Conservation (phyloP, 2,329 filamentous ascomycete genomes). For the Aspergillus alliaceus region DNA sequence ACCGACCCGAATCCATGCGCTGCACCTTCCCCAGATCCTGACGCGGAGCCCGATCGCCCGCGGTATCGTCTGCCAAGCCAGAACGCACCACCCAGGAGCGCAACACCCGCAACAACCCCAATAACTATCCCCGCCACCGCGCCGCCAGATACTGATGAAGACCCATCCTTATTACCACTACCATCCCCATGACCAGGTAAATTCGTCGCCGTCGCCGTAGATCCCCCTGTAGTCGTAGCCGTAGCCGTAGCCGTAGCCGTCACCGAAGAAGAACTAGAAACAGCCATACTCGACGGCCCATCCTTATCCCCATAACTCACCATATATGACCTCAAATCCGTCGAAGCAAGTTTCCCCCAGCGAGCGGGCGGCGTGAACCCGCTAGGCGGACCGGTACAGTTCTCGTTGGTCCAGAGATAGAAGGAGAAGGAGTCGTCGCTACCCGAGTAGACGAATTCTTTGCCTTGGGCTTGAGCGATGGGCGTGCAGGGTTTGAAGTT, state of each 20-base stretch:
- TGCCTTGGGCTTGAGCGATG: slow-evolving; percentile 10
- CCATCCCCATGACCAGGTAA: too few relatives aligned
- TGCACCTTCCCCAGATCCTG: not conserved
- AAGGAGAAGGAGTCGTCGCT: slow-evolving; percentile 3
- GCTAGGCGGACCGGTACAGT: slow-evolving; percentile 6
- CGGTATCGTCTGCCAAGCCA: slow-evolving; percentile 9
- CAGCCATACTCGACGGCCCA: not conserved
- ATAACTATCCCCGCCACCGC: slow-evolving; percentile 13
- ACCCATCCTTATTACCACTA: too few relatives aligned
- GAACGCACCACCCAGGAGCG: slow-evolving; percentile 5
- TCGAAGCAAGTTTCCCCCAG: slow-evolving; percentile 7
- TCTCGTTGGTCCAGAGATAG: slow-evolving; percentile 7
- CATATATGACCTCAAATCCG: slow-evolving; percentile 8
- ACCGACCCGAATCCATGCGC: not conserved
- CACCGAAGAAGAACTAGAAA: not conserved
- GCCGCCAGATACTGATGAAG: slow-evolving; percentile 3
- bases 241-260: not conserved
- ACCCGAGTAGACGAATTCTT: slow-evolving; percentile 7
- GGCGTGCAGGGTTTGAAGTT: slow-evolving; percentile 1
- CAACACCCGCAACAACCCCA: slow-evolving; percentile 4
- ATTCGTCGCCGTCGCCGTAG: not conserved
- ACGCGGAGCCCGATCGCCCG: not conserved
- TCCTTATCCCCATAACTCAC: slow-evolving; percentile 4
- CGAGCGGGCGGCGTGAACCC: slow-evolving; percentile 6
- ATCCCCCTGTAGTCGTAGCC: too few relatives aligned